Base-by-base conservation (phyloP, 148 eudicot species). In the Rhododendron williamsianum region DNA sequence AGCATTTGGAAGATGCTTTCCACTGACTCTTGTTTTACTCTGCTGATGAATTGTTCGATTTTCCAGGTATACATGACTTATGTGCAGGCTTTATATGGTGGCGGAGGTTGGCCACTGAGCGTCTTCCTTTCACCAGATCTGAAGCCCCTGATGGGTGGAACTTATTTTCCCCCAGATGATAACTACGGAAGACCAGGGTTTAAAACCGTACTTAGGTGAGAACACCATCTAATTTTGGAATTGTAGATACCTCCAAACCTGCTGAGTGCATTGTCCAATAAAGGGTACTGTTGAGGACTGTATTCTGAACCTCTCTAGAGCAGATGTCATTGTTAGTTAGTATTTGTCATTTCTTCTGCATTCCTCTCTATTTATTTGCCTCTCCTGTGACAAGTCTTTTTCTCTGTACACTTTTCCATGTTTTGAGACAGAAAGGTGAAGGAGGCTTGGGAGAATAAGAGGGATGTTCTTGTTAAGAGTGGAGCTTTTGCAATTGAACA, bases 41-140 rank as follows among this genome's bases (percentile, higher is more conserved):
- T 80, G 36, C 52, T 87, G 43, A 65, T 6, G 63, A 16, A 10
- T 30, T 78, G 86, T 27, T 76, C 25, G 76, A 72, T 6, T 54
- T 81, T 77, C 84, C 91, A 96, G 99, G 99, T 96, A 35, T 96
- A 96, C 87, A 96, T 96, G 99, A 96, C 99, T 0, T 96, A 94
- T 88, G 99, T 96, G 82, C 98, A 95, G 86, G 99, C 99, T 78
- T 87, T 96, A 84, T 95, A 95, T 85, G 97, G 98, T 81, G 93
- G 99, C 84, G 99, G 99, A 89, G 99, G 99, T 83, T 96, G 99
- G 99, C 99, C 99, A 12, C 85, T 96, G 87, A 93, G 91, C 35
- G 99, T 86, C 81, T 96, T 96, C 89, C 95, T 96, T 82, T 95
- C 99, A 48, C 97, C 99, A 82, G 97, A 95, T 90, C 86, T 96